Conservation (phyloP, 768 basidiomycete species). For the Boletus insuetus region DNA sequence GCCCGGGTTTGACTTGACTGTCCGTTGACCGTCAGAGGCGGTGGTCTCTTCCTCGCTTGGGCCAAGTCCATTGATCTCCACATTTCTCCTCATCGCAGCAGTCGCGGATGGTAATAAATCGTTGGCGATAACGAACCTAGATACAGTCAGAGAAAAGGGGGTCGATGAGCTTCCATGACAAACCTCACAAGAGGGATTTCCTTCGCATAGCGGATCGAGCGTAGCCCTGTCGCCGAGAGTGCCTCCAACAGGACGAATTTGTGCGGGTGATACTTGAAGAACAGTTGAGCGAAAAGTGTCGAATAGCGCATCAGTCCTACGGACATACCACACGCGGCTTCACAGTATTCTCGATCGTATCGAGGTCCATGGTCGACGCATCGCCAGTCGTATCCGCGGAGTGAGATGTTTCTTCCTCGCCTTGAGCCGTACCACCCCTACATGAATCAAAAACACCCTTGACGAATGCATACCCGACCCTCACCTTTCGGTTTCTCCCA, state of each 20-base stretch:
- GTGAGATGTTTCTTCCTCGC: not conserved
- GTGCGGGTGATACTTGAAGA: conserved; percentile 49
- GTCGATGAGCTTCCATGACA: conserved; percentile 21
- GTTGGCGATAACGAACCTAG: conserved; percentile 92
- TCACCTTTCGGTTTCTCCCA: conserved; percentile 48
- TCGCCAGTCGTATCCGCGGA: not conserved
- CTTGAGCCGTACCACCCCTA: not conserved
- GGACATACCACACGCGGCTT: conserved; percentile 26
- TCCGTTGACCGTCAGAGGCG: conserved; percentile 6
- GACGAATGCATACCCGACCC: conserved; percentile 5
- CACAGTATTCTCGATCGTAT: not conserved
- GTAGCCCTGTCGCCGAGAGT: conserved; percentile 91
- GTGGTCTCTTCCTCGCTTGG: conserved; percentile 26
- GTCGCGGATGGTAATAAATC: conserved; percentile 83
- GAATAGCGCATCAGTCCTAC: not conserved
- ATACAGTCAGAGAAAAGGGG: conserved; percentile 32
- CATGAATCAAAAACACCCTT: not conserved
- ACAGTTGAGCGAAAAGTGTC: not conserved
- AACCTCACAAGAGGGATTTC: conserved; percentile 92
- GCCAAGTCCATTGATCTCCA: conserved; percentile 75
- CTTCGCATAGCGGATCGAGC: conserved; percentile 95
- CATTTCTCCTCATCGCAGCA: conserved; percentile 82
- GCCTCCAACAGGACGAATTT: conserved; percentile 87
- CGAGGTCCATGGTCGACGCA: not conserved
- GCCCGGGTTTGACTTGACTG: conserved; percentile 28